Evolutionary conservation across 768 basidiomycete genomes (phyloP).

Genomic region (Auricularia sp.): DNA sequence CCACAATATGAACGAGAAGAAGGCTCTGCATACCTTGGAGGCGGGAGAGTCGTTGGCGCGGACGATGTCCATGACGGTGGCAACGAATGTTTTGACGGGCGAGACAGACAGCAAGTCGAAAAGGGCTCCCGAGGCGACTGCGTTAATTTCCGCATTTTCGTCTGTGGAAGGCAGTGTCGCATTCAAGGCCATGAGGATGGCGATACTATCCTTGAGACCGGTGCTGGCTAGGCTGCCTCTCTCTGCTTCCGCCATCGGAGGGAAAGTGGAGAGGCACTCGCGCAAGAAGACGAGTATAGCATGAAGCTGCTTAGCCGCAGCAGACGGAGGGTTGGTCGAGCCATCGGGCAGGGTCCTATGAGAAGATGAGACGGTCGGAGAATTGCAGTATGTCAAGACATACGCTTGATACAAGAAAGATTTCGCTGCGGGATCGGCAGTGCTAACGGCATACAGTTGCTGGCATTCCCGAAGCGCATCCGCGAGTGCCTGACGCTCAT

Average conservation of each 20-base stretch:
- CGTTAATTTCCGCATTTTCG: background rate
- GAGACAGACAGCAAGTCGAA: background rate
- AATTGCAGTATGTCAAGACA: background rate
- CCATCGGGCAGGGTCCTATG: background rate
- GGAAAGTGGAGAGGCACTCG: background rate
- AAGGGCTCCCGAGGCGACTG: background rate
- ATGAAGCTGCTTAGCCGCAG: background rate
- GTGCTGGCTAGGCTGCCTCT: background rate
- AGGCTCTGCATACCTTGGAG: background rate
- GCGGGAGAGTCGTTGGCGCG: background rate
- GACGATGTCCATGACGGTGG: background rate
- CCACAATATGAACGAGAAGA: background rate
- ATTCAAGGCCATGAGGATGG: background rate
- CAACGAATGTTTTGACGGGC: background rate
- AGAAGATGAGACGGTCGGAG: background rate
- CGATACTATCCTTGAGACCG: background rate
- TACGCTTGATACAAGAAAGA: background rate
- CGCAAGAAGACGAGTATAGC: background rate
- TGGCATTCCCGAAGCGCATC: conserved; percentile 59
- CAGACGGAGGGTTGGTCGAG: background rate
- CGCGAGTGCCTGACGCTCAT: conserved; percentile 38
- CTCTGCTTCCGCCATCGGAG: background rate
- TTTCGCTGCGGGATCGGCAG: conserved; percentile 5
- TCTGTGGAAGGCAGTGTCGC: background rate
- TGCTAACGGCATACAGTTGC: conserved; percentile 32